A percentile compares a stretch with the other conserved stretches of the same genome.
Evolutionary conservation across 2,329 filamentous ascomycete genomes (phyloP).

Genomic region (Magnaporthiopsis rhizophila): DNA sequence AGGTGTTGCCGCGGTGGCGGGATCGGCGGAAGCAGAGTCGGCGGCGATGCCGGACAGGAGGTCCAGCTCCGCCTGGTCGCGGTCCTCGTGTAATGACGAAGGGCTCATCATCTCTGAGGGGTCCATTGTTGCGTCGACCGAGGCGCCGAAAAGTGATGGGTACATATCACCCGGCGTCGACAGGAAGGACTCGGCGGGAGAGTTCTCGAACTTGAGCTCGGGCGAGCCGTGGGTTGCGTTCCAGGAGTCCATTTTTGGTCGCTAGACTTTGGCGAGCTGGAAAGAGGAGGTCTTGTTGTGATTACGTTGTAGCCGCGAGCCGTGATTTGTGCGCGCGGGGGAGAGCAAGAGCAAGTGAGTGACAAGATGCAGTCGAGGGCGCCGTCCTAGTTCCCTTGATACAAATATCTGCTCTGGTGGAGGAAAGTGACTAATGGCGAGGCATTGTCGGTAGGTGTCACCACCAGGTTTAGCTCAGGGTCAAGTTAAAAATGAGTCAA

Average conservation of each 20-base stretch:
- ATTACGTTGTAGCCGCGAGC: constrained; percentile 7
- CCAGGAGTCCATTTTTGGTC: constrained; percentile 31
- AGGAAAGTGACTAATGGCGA: not conserved
- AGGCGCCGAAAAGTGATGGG: constrained; percentile 37
- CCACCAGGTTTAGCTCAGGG: not conserved
- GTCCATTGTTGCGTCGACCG: constrained; percentile 30
- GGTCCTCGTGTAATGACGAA: constrained; percentile 27
- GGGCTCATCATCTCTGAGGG: constrained; percentile 44
- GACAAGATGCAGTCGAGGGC: constrained; percentile 14
- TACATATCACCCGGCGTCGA: constrained; percentile 42
- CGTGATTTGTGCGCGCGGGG: not conserved
- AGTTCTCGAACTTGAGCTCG: constrained; percentile 43
- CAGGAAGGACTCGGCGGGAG: constrained; percentile 45
- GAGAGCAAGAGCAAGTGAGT: constrained; percentile 3
- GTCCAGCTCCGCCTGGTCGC: constrained; percentile 18
- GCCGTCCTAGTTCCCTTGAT: constrained; percentile 6
- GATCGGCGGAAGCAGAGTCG: constrained; percentile 10
- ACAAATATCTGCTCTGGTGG: not conserved
- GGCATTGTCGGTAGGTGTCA: not conserved
- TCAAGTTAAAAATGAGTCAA: constrained; percentile 6
- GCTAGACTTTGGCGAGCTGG: constrained; percentile 8
- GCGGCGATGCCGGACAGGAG: constrained; percentile 17
- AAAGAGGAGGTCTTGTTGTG: constrained; percentile 20
- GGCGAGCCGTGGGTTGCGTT: constrained; percentile 31
- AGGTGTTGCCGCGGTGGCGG: constrained; percentile 15